phyloP scores from a whole-genome alignment of 306 rosid genomes.

The Rosa persica region DNA sequence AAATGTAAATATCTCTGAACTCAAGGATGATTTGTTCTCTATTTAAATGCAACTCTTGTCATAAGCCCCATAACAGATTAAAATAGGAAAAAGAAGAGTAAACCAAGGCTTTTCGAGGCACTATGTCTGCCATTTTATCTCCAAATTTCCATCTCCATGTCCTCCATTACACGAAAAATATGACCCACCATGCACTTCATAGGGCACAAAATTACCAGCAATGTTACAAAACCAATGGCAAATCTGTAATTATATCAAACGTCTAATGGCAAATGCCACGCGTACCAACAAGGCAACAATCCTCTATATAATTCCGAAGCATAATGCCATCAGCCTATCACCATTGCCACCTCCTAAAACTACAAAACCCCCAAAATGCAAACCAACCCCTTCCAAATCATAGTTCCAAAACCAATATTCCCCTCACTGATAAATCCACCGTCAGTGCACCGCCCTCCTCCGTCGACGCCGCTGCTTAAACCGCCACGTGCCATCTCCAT shows the following conservation, averaged over 20 bases:
- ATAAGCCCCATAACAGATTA: slow-evolving; percentile 11
- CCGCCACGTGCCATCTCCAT: slow-evolving; percentile 45
- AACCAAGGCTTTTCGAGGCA: slow-evolving; percentile 36
- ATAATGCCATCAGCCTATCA: not conserved
- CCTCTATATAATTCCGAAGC: not conserved
- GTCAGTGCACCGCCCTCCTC: slow-evolving; percentile 26
- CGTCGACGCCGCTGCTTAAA: slow-evolving; percentile 8
- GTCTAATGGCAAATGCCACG: slow-evolving; percentile 13
- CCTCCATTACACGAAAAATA: slow-evolving; percentile 42
- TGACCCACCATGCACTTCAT: slow-evolving; percentile 51
- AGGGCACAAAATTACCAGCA: slow-evolving; percentile 26
- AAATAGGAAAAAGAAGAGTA: slow-evolving; percentile 26
- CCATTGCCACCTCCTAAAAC: not conserved
- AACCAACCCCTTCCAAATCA: slow-evolving; percentile 33
- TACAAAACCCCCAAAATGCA: slow-evolving; percentile 40
- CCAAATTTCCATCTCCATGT: slow-evolving; percentile 33
- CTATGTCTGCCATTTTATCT: slow-evolving; percentile 63
- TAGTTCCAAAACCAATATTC: slow-evolving; percentile 26
- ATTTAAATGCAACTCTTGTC: not conserved
- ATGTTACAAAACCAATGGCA: slow-evolving; percentile 28
- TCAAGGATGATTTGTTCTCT: not conserved
- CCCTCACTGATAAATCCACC: slow-evolving; percentile 39
- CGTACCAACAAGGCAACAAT: not conserved
- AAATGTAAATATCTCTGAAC: slow-evolving; percentile 13
- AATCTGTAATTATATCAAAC: slow-evolving; percentile 36